Base-by-base conservation (phyloP, 2,329 filamentous ascomycete genomes). In the Ophiostoma quercus region DNA sequence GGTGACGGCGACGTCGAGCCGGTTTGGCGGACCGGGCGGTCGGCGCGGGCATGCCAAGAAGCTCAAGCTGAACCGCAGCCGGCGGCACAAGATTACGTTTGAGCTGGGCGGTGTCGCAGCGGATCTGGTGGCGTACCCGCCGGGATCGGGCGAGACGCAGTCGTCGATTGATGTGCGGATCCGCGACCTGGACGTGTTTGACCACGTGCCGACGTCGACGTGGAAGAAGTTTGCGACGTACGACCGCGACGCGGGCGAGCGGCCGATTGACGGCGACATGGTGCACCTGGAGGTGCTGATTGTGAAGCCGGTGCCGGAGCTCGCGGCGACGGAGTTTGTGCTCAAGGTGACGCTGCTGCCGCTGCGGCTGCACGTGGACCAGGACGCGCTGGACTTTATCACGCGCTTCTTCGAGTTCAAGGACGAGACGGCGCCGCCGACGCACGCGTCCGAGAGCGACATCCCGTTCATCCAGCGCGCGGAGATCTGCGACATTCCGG, bases 201-300 rank as follows among this genome's bases (percentile, higher is more conserved):
- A 99, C 78, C 92, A 97, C 76, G 86, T 99, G 2, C 92, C 93
- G 1, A 94, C 92, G 0, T 99, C 95, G 3, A 97, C 94, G 0
- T 99, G 96, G 96, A 96, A 92, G 79, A 99, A 97, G 78, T 99
- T 99, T 80, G 89, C 92, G 16, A 98, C 94, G 0, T 97, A 97
- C 75, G 91, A 96, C 81, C 88, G 91, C 71, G 92, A 96, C 76
- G 90, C 89, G 12, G 92, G 91, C n/a, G 89, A 92, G 76, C 87
- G 94, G 67, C 92, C 98, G 79, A 90, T 92, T 79, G 90, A 89
- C 22, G 90, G 90, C 16, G 92, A 89, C 75, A 97, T 98, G 94
- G 85, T 95, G 19, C 93, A 97, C 76, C 82, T 98, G 9, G 92
- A 97, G 77, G 82, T 98, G 6, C 82, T 96, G 70, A 97, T 91